Evolutionary conservation across 768 basidiomycete genomes (phyloP).

Genomic region (Boletales sp.): DNA sequence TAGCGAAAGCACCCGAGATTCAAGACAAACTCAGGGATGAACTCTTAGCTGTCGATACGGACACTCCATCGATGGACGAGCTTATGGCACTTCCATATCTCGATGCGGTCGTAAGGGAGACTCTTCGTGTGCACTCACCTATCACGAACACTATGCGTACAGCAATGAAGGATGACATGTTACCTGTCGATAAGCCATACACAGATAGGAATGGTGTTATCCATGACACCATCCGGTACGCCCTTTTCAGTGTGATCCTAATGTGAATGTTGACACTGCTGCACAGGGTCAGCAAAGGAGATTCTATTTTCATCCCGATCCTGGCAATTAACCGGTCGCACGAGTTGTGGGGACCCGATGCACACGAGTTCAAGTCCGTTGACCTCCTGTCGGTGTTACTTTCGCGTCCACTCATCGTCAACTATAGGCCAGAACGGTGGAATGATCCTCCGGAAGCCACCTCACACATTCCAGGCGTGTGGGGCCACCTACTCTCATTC

Average conservation of each 20-base stretch:
- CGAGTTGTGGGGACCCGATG: slow-evolving; percentile 62
- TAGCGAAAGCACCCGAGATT: slow-evolving; percentile 44
- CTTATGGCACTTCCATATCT: slow-evolving; percentile 65
- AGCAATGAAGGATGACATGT: slow-evolving; percentile 49
- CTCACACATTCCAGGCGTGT: slow-evolving; percentile 52
- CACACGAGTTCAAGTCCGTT: slow-evolving; percentile 54
- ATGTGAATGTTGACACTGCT: not conserved
- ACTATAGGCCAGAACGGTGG: slow-evolving; percentile 64
- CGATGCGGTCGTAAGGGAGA: slow-evolving; percentile 62
- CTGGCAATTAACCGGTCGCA: slow-evolving; percentile 48
- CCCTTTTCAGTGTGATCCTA: not conserved
- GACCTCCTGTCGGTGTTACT: too few species aligned
- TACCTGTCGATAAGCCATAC: slow-evolving; percentile 48
- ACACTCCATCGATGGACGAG: slow-evolving; percentile 66
- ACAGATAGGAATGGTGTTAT: slow-evolving; percentile 42
- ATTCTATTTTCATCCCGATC: slow-evolving; percentile 49
- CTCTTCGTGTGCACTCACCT: slow-evolving; percentile 40
- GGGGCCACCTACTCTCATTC: slow-evolving; percentile 59
- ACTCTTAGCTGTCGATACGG: slow-evolving; percentile 45
- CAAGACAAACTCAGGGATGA: slow-evolving; percentile 61
- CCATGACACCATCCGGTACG: slow-evolving; percentile 38
- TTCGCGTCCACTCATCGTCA: too few species aligned
- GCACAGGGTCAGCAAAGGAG: slow-evolving; percentile 41
- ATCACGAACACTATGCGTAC: slow-evolving; percentile 41
- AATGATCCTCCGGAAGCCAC: slow-evolving; percentile 41